Evolutionary conservation across 805 yeast species (phyloP).

Genomic region (Spathaspora arborariae): DNA sequence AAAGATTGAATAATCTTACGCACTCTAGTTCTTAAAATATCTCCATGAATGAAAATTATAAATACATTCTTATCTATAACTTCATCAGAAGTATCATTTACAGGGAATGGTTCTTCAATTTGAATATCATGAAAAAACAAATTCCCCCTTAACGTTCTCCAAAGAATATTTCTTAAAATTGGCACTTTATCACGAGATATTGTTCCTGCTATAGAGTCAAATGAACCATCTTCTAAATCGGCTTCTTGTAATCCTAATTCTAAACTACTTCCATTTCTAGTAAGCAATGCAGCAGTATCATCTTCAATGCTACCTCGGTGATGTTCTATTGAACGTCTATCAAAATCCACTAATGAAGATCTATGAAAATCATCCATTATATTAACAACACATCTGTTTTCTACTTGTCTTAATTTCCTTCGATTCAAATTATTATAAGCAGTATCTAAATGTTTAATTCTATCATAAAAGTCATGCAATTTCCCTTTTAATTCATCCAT

Average conservation of each 20-base stretch:
- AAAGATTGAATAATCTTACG: constrained; percentile 34
- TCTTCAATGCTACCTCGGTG: constrained; percentile 4
- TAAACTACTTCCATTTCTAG: constrained; percentile 17
- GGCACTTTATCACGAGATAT: constrained; percentile 33
- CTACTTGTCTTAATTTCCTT: constrained; percentile 22
- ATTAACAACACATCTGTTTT: constrained; percentile 33
- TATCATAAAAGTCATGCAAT: constrained; percentile 21
- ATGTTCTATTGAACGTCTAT: neutral
- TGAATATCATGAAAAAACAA: constrained; percentile 38
- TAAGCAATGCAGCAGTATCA: constrained; percentile 27
- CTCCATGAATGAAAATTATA: constrained; percentile 40
- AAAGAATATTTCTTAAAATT: constrained; percentile 34
- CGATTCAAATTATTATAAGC: constrained; percentile 25
- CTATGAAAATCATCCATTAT: constrained; percentile 32
- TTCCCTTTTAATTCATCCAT: constrained; percentile 29
- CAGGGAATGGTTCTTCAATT: constrained; percentile 19
- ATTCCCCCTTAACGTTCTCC: constrained; percentile 43
- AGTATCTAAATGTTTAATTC: constrained; percentile 35
- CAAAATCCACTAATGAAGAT: constrained; percentile 13
- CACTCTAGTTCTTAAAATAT: constrained; percentile 30
- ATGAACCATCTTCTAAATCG: constrained; percentile 20
- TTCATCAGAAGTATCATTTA: constrained; percentile 11
- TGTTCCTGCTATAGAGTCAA: constrained; percentile 34
- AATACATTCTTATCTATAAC: constrained; percentile 32
- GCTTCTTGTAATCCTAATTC: constrained; percentile 16